Conservation (phyloP, 176 grass and related monocot species). For the maize (Zea mays) region DNA sequence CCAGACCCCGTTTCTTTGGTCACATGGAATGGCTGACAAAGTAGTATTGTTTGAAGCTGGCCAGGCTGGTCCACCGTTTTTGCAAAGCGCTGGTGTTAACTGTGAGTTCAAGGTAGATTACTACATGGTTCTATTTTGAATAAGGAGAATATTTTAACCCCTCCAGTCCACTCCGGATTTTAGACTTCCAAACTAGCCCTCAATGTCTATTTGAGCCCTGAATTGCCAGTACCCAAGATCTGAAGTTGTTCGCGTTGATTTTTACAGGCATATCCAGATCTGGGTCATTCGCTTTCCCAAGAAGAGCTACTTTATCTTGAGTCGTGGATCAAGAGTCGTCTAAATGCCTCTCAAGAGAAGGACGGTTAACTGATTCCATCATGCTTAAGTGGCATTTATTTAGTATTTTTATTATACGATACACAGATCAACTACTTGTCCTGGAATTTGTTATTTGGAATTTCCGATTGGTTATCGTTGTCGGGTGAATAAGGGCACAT, state of each 20-base stretch:
- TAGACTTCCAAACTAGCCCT: too few species aligned
- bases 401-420: neutral
- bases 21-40: constrained; percentile 74
- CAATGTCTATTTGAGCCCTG: neutral
- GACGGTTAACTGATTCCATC: neutral
- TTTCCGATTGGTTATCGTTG: neutral
- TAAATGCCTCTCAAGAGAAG: constrained; percentile 52
- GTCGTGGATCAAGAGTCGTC: constrained; percentile 70
- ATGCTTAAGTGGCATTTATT: neutral
- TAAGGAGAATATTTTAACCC: too few species aligned
- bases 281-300: constrained; percentile 65
- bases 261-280: constrained; percentile 75
- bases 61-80: constrained; percentile 77
- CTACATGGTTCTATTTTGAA: too few species aligned
- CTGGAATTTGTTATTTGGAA: neutral
- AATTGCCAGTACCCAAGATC: neutral
- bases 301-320: constrained; percentile 68
- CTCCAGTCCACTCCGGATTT: too few species aligned
- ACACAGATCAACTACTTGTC: neutral
- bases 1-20: constrained; percentile 91
- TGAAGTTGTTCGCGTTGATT: neutral
- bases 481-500: neutral
- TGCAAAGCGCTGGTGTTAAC: constrained; percentile 58
- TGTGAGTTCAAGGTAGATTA: constrained; percentile 86
- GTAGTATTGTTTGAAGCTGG: constrained; percentile 79